phyloP scores from a whole-genome alignment of 805 yeast species.

The Barnettozyma wickerhamii region DNA sequence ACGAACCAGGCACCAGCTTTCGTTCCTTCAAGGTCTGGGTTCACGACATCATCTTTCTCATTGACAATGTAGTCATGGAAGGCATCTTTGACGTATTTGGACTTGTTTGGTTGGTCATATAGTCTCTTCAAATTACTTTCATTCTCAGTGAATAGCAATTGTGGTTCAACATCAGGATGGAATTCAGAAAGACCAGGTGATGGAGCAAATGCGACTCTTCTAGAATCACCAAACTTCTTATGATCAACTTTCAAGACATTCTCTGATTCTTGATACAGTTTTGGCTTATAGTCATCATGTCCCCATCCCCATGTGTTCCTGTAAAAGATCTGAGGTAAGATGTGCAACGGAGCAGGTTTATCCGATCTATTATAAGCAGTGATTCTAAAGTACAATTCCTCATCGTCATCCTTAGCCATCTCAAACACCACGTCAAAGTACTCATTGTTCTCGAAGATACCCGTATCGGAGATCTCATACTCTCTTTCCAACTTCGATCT shows the following conservation, averaged over 20 bases:
- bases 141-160: conserved; percentile 80
- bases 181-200: conserved; percentile 68
- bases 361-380: conserved; percentile 85
- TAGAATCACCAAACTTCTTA: conserved; percentile 60
- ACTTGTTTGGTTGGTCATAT: conserved; percentile 49
- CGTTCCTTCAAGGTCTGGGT: conserved; percentile 71
- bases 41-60: conserved; percentile 54
- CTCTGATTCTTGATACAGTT: conserved; percentile 36
- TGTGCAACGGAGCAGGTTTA: conserved; percentile 83
- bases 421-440: conserved; percentile 89
- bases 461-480: conserved; percentile 81
- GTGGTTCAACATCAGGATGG: conserved; percentile 66
- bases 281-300: conserved; percentile 46
- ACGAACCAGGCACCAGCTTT: conserved; percentile 81
- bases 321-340: conserved; percentile 78
- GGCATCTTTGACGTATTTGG: conserved; percentile 76
- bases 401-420: conserved; percentile 81
- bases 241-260: conserved; percentile 58
- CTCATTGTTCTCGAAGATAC: conserved; percentile 52
- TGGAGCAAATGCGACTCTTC: conserved; percentile 66
- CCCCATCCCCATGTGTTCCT: conserved; percentile 97
- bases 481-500: conserved; percentile 68
- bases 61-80: conserved; percentile 80
- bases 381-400: conserved; percentile 74
- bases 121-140: conserved; percentile 73